Evolutionary conservation across 805 yeast genomes (phyloP).

Genomic region (Candida sonorensis): DNA sequence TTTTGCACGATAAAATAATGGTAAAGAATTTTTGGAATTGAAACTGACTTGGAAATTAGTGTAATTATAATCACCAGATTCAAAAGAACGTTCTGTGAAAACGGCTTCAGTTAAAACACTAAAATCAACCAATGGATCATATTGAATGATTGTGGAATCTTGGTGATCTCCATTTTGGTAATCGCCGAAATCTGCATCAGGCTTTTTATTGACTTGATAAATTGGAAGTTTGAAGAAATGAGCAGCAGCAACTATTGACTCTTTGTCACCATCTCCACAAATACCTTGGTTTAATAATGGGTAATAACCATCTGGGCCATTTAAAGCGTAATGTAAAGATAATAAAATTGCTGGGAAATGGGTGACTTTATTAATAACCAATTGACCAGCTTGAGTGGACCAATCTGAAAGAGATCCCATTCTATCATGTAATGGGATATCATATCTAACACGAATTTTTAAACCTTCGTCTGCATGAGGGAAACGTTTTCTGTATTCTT

Average conservation of each 20-base stretch:
- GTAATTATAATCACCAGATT: slow-evolving; percentile 3
- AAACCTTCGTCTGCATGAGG: too few relatives aligned
- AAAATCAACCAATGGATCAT: slow-evolving; percentile 23
- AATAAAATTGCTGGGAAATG: slow-evolving; percentile 54
- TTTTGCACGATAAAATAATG: slow-evolving; percentile 37
- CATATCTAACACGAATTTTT: too few relatives aligned
- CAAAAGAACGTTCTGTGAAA: slow-evolving; percentile 1
- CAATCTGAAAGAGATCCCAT: slow-evolving; percentile 60
- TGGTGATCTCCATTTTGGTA: slow-evolving; percentile 12
- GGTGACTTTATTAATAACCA: slow-evolving; percentile 46
- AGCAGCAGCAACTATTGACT: slow-evolving; percentile 64
- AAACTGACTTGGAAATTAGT: slow-evolving; percentile 9
- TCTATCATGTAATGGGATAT: slow-evolving; percentile 49
- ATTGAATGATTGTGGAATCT: slow-evolving; percentile 19
- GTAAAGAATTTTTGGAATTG: slow-evolving; percentile 11
- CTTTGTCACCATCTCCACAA: slow-evolving; percentile 73
- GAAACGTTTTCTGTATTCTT: too few relatives aligned
- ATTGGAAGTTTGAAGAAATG: slow-evolving; percentile 35
- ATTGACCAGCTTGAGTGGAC: slow-evolving; percentile 63
- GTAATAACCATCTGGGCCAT: slow-evolving; percentile 55
- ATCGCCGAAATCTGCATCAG: slow-evolving; percentile 17
- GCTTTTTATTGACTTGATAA: slow-evolving; percentile 39
- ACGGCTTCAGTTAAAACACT: slow-evolving; percentile 7
- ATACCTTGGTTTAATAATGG: slow-evolving; percentile 54
- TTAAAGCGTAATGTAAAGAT: slow-evolving; percentile 57